Conservation (phyloP, 2,329 filamentous ascomycete genomes). For the Eutypella sp. region DNA sequence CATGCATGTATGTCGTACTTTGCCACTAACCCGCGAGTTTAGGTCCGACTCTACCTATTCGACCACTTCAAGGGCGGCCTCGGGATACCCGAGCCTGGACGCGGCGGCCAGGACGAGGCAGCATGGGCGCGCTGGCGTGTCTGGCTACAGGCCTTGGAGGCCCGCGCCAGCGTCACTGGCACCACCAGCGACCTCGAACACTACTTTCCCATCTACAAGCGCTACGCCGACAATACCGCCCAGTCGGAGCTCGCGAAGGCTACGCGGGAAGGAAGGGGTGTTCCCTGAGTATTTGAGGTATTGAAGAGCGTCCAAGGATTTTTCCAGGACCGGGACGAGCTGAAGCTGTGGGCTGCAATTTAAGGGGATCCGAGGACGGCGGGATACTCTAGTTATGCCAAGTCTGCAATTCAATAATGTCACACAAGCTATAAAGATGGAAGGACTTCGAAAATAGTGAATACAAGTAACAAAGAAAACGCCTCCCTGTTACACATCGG, state of each 20-base stretch:
- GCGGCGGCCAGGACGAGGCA: constrained; percentile 42
- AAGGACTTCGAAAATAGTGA: no score
- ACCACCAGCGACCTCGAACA: constrained; percentile 50
- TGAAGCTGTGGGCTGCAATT: no score
- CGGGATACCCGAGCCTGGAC: constrained; percentile 42
- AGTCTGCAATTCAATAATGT: no score
- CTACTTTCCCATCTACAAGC: constrained; percentile 51
- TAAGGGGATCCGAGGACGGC: no score
- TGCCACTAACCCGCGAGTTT: no score
- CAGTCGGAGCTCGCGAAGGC: constrained; percentile 40
- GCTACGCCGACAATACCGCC: constrained; percentile 39
- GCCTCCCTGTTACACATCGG: no score
- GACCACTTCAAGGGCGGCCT: constrained; percentile 53
- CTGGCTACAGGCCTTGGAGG: constrained; percentile 45
- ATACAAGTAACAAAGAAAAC: no score
- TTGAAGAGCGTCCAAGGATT: no score
- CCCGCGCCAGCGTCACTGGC: constrained; percentile 44
- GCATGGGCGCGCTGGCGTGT: constrained; percentile 48
- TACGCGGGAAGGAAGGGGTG: constrained; percentile 42
- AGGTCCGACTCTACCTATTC: constrained; percentile 47
- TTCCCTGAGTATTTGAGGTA: constrained; percentile 39
- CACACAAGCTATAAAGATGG: no score
- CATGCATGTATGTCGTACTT: neutral
- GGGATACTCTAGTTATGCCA: no score
- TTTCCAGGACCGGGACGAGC: no score